Percentiles rank a stretch among this genome's conserved stretches.
Evolutionary conservation across 306 rosid species (phyloP).

Genomic region (Lagenaria siceraria): DNA sequence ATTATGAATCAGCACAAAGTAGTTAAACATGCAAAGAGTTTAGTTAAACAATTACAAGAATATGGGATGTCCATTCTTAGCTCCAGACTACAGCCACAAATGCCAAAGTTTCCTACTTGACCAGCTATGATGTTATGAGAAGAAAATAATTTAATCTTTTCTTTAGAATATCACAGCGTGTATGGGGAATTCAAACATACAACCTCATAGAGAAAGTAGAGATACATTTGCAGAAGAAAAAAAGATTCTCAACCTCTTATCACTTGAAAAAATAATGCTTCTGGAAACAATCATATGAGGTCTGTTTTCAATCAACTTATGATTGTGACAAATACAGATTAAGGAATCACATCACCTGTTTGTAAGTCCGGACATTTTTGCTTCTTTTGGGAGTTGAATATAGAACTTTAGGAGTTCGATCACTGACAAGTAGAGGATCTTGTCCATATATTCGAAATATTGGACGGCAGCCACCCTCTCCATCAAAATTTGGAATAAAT

Average conservation of each 20-base stretch:
- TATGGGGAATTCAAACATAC: background rate
- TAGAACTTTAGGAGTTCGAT: conserved; percentile 47
- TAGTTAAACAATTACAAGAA: background rate
- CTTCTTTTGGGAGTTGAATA: conserved; percentile 56
- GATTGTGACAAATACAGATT: conserved; percentile 5
- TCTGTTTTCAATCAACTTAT: background rate
- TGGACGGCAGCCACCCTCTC: conserved; percentile 70
- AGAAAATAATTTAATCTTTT: background rate
- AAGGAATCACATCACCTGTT: conserved; percentile 46
- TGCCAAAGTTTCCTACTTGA: background rate
- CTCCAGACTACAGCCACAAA: background rate
- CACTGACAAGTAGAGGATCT: conserved; percentile 47
- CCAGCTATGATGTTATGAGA: background rate
- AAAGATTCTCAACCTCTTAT: background rate
- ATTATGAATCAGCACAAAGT: background rate
- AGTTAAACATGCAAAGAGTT: background rate
- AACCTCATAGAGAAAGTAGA: background rate
- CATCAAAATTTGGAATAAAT: conserved; percentile 59
- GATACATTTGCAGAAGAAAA: background rate
- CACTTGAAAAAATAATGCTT: background rate
- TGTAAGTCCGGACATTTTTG: conserved; percentile 44
- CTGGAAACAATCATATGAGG: background rate
- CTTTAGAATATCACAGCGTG: background rate
- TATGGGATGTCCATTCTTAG: background rate
- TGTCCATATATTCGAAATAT: conserved; percentile 74